These are phyloP conservation scores for Crithidia sp. DNA, from an alignment of 208 protist species.

Conservation along the genomic window DNA sequence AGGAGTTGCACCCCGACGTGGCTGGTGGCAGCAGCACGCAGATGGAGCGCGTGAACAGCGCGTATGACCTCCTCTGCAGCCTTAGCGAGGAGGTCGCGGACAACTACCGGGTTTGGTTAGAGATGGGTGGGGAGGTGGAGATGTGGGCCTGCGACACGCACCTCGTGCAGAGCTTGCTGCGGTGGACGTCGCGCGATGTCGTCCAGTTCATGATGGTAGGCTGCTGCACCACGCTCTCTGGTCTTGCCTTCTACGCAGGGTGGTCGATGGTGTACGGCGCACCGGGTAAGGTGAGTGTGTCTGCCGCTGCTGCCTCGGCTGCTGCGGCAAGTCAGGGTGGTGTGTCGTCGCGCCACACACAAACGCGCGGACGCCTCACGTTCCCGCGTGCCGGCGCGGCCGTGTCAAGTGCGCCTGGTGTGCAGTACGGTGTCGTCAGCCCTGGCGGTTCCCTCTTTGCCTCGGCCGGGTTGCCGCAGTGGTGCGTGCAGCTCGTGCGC, in stretches of 20 bases:
- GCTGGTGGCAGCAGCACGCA: conserved; percentile 29
- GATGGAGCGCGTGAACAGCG: conserved; percentile 56
- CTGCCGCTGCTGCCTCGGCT: too few species aligned
- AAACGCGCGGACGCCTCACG: conserved; percentile 3
- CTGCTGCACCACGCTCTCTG: conserved; percentile 29
- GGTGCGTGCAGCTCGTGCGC: neutral
- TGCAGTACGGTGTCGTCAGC: conserved; percentile 36
- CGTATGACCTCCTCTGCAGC: conserved; percentile 34
- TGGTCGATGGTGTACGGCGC: conserved; percentile 14
- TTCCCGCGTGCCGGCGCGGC: conserved; percentile 15
- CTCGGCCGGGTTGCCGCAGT: neutral
- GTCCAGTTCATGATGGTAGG: conserved; percentile 40
- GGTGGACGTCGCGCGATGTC: conserved; percentile 16
- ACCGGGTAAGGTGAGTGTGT: neutral
- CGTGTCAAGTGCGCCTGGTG: conserved; percentile 6
- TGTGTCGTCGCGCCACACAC: too few species aligned
- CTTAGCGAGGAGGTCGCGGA: conserved; percentile 11
- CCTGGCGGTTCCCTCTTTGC: conserved; percentile 14
- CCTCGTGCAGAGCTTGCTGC: conserved; percentile 2
- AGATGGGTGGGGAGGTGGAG: conserved; percentile 29
- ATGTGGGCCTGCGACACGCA: neutral
- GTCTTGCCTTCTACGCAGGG: conserved; percentile 7
- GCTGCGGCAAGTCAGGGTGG: too few species aligned
- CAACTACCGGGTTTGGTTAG: conserved; percentile 32
- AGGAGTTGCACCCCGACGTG: conserved; percentile 45